Base-by-base conservation (phyloP, 352 stramenopile species). In the Globisporangium canariense region DNA sequence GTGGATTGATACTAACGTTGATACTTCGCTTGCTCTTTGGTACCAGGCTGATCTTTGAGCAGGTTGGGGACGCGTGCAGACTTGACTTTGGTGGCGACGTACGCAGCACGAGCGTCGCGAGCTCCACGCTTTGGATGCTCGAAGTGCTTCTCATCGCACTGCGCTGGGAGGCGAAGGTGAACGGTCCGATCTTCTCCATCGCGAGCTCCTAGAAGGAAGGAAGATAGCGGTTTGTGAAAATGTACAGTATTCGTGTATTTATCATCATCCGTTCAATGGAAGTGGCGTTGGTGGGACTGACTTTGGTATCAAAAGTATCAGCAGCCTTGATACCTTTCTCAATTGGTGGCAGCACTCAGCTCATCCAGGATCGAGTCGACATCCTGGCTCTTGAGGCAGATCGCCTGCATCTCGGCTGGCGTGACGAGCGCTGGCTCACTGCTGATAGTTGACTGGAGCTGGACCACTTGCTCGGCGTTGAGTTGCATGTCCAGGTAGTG, bases 111-210 rank as follows among this genome's bases (percentile, higher is more conserved):
- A 62, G 64, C 7, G 73, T 73, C 10, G 74, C 76, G 22, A 76
- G 67, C 22, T 76, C 73, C n/a, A 69, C 73, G 38, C 67, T 81
- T 34, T 90, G 81, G 78, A 86, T 90, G 75, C 71, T 90, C 28
- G 78, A 90, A 53, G 77, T 87, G 32, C 66, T 89, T 58, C 66
- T 87, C 34, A 81, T 91, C 14, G 75, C 76, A 11, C 66, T 89
- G 54, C 78, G 75, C 3, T 91, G 77, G 76, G 79, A 91, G 59
- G 66, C 64, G 20, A 79, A 75, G 49, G 70, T 89, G 40, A 60
- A 85, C 16, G 76, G 76, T 4, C 73, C 78, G 14, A 66, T 76
- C 20, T 78, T 87, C 47, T 43, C 64, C 47, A 45, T 77, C 13
- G 4, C 51, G 2, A 40, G 13, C 30, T 56, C 50, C 25, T 56